phyloP scores from a whole-genome alignment of 2,329 filamentous ascomycete genomes.

The Scolecobasidium constrictum region DNA sequence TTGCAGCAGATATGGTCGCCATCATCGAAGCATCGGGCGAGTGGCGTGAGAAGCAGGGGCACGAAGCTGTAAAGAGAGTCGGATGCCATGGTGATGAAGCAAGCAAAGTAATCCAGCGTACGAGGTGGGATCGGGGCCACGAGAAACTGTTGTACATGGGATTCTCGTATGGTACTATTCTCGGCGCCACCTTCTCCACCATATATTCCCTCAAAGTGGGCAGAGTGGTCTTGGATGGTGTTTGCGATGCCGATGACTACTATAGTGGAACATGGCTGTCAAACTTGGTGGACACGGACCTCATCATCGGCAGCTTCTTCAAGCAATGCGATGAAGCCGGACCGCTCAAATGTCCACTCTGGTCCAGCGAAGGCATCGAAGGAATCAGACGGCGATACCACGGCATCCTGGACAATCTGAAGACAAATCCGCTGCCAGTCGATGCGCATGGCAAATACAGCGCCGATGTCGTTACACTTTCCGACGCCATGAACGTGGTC shows the following conservation, averaged over 20 bases:
- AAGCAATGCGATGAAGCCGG: constrained; percentile 32
- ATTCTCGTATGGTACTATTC: constrained; percentile 37
- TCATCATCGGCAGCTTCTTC: constrained; percentile 32
- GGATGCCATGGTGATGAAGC: constrained; percentile 1
- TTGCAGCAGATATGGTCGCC: constrained; percentile 39
- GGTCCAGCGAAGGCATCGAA: constrained; percentile 18
- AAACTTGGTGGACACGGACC: constrained; percentile 33
- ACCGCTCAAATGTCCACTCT: constrained; percentile 27
- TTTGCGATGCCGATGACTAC: constrained; percentile 31
- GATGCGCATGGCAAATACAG: constrained; percentile 17
- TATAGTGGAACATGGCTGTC: constrained; percentile 22
- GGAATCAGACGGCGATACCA: constrained; percentile 25
- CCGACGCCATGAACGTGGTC: constrained; percentile 20
- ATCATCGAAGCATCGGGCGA: constrained; percentile 34
- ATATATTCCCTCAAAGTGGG: constrained; percentile 28
- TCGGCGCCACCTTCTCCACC: constrained; percentile 25
- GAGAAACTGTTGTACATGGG: constrained; percentile 34
- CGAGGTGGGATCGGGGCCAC: constrained; percentile 15
- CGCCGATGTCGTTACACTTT: constrained; percentile 29
- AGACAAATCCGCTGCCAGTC: constrained; percentile 29
- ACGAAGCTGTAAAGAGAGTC: neutral
- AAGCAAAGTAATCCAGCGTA: neutral
- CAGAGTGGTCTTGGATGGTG: constrained; percentile 31
- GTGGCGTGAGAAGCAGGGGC: constrained; percentile 19
- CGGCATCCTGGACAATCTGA: constrained; percentile 24